These are phyloP conservation scores for Pachysandra terminalis DNA, from an alignment of 164 flowering plant genomes.

Conservation along the genomic window DNA sequence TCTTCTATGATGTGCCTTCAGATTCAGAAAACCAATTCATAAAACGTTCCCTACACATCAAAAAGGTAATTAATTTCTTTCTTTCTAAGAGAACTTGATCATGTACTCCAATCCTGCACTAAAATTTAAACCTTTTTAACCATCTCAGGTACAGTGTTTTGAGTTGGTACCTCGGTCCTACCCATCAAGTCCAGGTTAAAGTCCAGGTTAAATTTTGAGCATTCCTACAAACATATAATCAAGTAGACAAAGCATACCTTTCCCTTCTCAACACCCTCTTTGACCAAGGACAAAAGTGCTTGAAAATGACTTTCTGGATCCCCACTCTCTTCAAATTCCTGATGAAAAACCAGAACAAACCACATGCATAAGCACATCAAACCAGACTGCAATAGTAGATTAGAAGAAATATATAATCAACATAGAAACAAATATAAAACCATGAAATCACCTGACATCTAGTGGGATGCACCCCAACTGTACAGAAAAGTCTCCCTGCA, in stretches of 20 bases:
- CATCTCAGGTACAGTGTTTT: background rate
- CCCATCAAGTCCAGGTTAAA: too few species aligned
- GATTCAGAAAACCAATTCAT: too few species aligned
- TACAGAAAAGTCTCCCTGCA: slow-evolving; percentile 90
- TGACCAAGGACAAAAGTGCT: slow-evolving; percentile 72
- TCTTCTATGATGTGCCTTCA: too few species aligned
- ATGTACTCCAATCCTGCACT: background rate
- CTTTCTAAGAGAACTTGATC: background rate
- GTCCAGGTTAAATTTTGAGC: too few species aligned
- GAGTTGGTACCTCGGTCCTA: background rate
- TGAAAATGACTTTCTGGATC: slow-evolving; percentile 86
- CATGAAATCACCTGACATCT: slow-evolving; percentile 68
- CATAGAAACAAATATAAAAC: background rate
- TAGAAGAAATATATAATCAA: background rate
- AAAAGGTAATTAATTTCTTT: too few species aligned
- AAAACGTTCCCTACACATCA: too few species aligned
- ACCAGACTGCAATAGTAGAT: background rate
- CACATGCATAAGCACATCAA: slow-evolving; percentile 10
- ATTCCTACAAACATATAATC: background rate
- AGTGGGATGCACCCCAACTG: slow-evolving; percentile 98
- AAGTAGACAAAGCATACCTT: slow-evolving; percentile 45
- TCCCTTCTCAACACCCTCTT: slow-evolving; percentile 85
- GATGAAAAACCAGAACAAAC: slow-evolving; percentile 11
- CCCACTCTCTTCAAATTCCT: slow-evolving; percentile 97
- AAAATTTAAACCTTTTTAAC: too few species aligned